Evolutionary conservation across 2,329 filamentous ascomycete genomes (phyloP).

Genomic region (Aspergillus eucalypticola): DNA sequence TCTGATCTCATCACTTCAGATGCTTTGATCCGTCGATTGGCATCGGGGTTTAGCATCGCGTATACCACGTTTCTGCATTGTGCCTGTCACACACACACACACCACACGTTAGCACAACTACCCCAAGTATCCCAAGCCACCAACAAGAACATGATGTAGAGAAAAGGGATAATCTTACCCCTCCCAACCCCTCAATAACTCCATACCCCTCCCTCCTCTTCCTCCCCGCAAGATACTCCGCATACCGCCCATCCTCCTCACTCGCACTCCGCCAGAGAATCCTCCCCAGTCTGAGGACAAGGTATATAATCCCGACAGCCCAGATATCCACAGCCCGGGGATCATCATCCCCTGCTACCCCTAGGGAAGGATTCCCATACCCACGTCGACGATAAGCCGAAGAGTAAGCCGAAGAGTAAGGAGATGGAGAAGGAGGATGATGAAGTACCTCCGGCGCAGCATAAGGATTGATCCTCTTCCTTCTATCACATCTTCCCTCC

Average conservation of each 20-base stretch:
- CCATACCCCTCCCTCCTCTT: not conserved
- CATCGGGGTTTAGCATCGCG: conserved; percentile 31
- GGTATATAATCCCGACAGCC: conserved; percentile 32
- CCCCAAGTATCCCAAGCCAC: too few relatives aligned
- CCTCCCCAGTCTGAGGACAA: conserved; percentile 28
- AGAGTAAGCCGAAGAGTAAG: not conserved
- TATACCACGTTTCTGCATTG: conserved; percentile 31
- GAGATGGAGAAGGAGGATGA: too few relatives aligned
- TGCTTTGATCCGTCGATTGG: conserved; percentile 26
- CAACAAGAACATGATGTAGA: not conserved
- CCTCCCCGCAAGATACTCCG: conserved; percentile 7
- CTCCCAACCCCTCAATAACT: not conserved
- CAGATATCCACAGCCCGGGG: conserved; percentile 28
- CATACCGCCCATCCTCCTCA: conserved; percentile 28
- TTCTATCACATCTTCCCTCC: not conserved
- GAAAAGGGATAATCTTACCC: not conserved
- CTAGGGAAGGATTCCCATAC: not conserved
- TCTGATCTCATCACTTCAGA: conserved; percentile 26
- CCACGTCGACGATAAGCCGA: not conserved
- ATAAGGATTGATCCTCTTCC: conserved; percentile 73
- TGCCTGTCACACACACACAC: not conserved
- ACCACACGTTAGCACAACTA: not conserved
- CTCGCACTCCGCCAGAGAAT: conserved; percentile 29
- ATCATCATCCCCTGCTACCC: conserved; percentile 1
- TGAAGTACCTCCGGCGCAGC: conserved; percentile 70